Evolutionary conservation across 2,329 filamentous ascomycete genomes (phyloP), one percentile per base, ranked within the genome.

Genomic region (Hymenoscyphus repandus): DNA sequence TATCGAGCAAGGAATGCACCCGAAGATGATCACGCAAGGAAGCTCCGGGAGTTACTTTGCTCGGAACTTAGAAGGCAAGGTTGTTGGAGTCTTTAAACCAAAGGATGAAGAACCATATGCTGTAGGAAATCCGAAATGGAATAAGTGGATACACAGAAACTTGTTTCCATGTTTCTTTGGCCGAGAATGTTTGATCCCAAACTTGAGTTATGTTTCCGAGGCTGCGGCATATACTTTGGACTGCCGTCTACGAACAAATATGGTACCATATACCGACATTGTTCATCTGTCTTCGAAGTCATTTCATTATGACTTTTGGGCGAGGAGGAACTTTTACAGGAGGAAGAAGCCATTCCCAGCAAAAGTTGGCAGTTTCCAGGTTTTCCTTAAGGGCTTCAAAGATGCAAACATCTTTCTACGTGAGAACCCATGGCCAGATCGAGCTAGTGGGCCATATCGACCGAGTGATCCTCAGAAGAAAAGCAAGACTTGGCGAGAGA

Each of bases 81-180:
- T 96, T 13, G 90, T 99, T 3, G 93, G 91, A 33, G 93, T 99
- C 4, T 99, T 99, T 73, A 99, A 99, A 69, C 93, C 93, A 38
- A 99, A 99, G 71, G 93, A 99, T 62, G 93, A 99, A 72, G 95
- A 99, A 69, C 93, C 93, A 1, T 99, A 96, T 66, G 93, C 93
- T 1, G 93, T 89, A 31, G 87, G 90, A 60, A 99, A 99, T 66
- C 93, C 93, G 5, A 99, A 99, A 69, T 97, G 92, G 92, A 97
- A 95, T 62, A 99, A 99, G 71, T 99, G 93, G 93, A 91, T 99
- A 73, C 93, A 99, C 69, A 80, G 93, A 57, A 99, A 99, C 68
- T 68, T 99, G 58, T 97, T 99, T 62, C 93, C 93, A 7, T 99
- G 95, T 72, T 96, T 89, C 70, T 99, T 99, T 64, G 93, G 93